Evolutionary conservation across 169 alveolate genomes (phyloP).

Genomic region (Cryptosporidium muris): DNA sequence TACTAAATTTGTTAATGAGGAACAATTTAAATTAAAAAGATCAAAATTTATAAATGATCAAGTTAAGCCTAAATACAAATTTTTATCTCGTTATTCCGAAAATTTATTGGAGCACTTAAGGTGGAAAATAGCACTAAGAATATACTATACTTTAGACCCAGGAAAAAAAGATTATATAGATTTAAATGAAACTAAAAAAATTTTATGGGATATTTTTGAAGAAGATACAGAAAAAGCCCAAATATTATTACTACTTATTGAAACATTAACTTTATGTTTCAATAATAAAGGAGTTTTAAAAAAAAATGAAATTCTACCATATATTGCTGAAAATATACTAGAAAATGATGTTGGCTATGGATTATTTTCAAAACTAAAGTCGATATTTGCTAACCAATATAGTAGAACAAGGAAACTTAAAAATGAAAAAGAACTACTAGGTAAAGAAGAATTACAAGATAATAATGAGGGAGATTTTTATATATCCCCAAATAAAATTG

Average conservation of each 20-base stretch:
- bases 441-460: background rate
- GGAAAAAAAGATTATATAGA: slow-evolving; percentile 44
- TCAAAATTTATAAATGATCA: background rate
- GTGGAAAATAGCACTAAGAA: slow-evolving; percentile 69
- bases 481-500: slow-evolving; percentile 8
- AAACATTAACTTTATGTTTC: slow-evolving; percentile 33
- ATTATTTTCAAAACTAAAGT: slow-evolving; percentile 36
- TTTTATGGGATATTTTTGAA: slow-evolving; percentile 7
- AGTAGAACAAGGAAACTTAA: slow-evolving; percentile 11
- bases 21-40: slow-evolving; percentile 13
- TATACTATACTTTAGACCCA: slow-evolving; percentile 61
- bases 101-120: slow-evolving; percentile 46
- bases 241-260: slow-evolving; percentile 16
- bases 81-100: slow-evolving; percentile 56
- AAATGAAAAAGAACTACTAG: background rate
- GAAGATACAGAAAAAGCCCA: slow-evolving; percentile 64
- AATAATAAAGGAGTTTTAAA: slow-evolving; percentile 32
- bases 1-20: background rate
- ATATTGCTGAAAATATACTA: slow-evolving; percentile 18
- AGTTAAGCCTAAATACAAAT: slow-evolving; percentile 42
- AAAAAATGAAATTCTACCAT: slow-evolving; percentile 32
- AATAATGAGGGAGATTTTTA: background rate
- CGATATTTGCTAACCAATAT: slow-evolving; percentile 26
- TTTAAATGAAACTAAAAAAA: slow-evolving; percentile 10
- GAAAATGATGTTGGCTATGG: slow-evolving; percentile 55